These are phyloP conservation scores for Trichosporon coremiiforme DNA, from an alignment of 1,284 basidiomycete species.

Conservation along the genomic window DNA sequence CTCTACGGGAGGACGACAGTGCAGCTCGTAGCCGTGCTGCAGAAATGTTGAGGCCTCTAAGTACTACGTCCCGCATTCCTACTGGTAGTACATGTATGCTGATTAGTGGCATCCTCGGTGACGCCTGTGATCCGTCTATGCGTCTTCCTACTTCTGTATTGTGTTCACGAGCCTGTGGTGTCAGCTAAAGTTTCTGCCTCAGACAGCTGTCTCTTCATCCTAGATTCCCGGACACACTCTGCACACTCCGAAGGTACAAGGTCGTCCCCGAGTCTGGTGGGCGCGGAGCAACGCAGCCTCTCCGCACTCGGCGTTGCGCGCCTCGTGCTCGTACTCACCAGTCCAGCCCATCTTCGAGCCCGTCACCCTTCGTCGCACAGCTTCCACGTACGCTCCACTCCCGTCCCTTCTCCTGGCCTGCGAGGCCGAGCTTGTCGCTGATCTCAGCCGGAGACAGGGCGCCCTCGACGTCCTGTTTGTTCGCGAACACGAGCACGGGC, in stretches of 20 bases:
- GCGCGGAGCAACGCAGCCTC: too few relatives aligned
- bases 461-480: conserved; percentile 83
- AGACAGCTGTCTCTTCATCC: too few relatives aligned
- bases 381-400: conserved; percentile 97
- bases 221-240: too few relatives aligned
- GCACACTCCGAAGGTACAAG: too few relatives aligned
- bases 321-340: conserved; percentile 39
- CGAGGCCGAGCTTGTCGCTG: conserved; percentile 86
- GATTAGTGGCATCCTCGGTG: background rate
- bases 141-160: conserved; percentile 54
- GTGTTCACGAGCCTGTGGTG: conserved; percentile 53
- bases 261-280: too few relatives aligned
- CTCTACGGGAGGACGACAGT: too few relatives aligned
- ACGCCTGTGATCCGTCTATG: background rate
- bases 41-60: conserved; percentile 5
- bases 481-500: conserved; percentile 94
- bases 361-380: conserved; percentile 93
- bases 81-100: conserved; percentile 5
- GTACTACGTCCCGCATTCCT: conserved; percentile 1
- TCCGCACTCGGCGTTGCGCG: too few relatives aligned
- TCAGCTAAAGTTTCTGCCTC: too few relatives aligned
- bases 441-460: conserved; percentile 69
- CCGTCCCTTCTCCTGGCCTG: conserved; percentile 86
- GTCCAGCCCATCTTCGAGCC: conserved; percentile 77
- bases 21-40: too few relatives aligned